Conservation (phyloP, 140 eudicot genomes). For the Flaveria floridana region DNA sequence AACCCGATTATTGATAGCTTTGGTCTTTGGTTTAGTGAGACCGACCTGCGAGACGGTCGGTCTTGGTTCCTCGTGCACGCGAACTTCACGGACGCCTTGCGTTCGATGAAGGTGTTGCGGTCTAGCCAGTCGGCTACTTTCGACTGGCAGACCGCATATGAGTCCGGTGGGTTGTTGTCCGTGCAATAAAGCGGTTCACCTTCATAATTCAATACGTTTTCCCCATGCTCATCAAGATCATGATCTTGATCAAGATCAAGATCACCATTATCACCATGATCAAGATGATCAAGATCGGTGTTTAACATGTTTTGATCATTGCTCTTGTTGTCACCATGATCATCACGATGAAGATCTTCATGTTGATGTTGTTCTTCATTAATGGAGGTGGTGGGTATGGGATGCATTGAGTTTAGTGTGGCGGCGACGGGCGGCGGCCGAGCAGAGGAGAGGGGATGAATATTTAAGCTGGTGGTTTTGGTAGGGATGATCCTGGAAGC, state of each 20-base stretch:
- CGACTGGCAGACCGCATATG: constrained; percentile 48
- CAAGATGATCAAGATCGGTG: background rate
- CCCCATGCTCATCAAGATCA: constrained; percentile 3
- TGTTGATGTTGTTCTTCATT: background rate
- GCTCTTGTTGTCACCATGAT: background rate
- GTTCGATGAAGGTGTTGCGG: constrained; percentile 52
- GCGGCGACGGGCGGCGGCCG: too few species aligned
- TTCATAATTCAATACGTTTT: background rate
- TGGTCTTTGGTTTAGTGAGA: constrained; percentile 31
- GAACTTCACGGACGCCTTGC: constrained; percentile 54
- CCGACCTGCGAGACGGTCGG: constrained; percentile 33
- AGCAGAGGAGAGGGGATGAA: too few species aligned
- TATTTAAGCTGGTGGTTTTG: too few species aligned
- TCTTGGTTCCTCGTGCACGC: constrained; percentile 33
- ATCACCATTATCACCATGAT: background rate
- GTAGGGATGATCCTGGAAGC: too few species aligned
- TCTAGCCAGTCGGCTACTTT: constrained; percentile 57
- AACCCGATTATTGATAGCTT: constrained; percentile 49
- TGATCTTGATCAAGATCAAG: background rate
- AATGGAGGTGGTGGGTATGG: background rate
- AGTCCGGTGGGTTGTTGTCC: constrained; percentile 68
- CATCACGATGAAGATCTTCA: background rate
- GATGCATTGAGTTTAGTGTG: background rate
- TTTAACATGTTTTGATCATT: background rate
- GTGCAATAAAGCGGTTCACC: constrained; percentile 13